Base-by-base conservation (phyloP, 768 basidiomycete genomes). In the Candolleomyces efflorescens region DNA sequence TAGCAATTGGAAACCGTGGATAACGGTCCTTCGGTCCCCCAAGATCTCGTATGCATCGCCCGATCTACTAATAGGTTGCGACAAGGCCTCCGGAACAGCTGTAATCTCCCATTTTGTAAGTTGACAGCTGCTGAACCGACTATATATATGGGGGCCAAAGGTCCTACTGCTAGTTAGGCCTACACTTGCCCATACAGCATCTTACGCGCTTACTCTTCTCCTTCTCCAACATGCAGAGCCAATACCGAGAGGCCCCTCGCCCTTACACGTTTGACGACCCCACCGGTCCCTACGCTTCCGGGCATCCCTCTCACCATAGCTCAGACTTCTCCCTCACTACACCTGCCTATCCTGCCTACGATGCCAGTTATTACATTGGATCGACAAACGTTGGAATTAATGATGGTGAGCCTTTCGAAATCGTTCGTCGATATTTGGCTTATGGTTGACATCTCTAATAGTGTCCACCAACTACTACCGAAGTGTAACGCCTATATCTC, bases 201-300 rank as follows among this genome's bases (percentile, higher is more conserved):
- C 68, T 62, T 51, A 47, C 61, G 55, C 59, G 24, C 26, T 43
- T 48, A 20, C 18, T 55, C 32, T 43, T 55, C 68, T 59, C 68
- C 65, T 61, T 61, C 55, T 60, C 64, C 51, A 67, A 64, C 65
- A 63, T 58, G 62, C 78, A 78, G 77, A 53, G 36, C 51, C 72
- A 79, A 54, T 72, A 70, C 53, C 69, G 72, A 43, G 71, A 77
- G 59, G 62, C 76, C 59, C 63, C 73, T 60, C 78, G 77, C 49
- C 64, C 72, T 43, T 79, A 76, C 63, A 59, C 75, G 27, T 80
- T 77, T 61, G 78, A 78, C 51, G 73, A 74, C 59, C 69, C 68
- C 59, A 65, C 57, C 52, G 65, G 64, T 26, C 62, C 63, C 41
- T 75, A 74, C 56, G 41, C 70, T 22, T 59, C 68, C 54, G 65